Evolutionary conservation across 2,329 filamentous ascomycete genomes (phyloP).

Genomic region (Penicillium olsonii): DNA sequence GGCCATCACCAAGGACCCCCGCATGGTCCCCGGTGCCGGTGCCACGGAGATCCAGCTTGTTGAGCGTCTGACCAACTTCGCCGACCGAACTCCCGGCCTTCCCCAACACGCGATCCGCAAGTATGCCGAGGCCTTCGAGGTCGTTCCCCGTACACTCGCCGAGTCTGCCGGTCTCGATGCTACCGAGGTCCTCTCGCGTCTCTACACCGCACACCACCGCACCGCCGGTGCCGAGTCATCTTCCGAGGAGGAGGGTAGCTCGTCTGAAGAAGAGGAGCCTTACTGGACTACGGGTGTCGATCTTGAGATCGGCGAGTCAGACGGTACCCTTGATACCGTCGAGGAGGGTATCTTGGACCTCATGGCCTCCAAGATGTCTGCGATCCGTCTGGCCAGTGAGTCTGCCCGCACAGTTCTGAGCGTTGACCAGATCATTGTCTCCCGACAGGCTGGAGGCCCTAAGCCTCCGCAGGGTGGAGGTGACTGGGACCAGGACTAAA

Average conservation of each 20-base stretch:
- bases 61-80: constrained; percentile 85
- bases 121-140: constrained; percentile 96
- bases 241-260: constrained; percentile 37
- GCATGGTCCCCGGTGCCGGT: constrained; percentile 89
- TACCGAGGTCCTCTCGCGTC: constrained; percentile 88
- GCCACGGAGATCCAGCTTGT: constrained; percentile 93
- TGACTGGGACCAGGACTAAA: constrained; percentile 68
- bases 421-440: constrained; percentile 98
- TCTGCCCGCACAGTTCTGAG: constrained; percentile 90
- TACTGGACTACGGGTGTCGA: constrained; percentile 92
- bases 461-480: constrained; percentile 96
- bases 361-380: constrained; percentile 90
- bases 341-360: constrained; percentile 90
- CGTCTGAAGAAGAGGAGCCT: constrained; percentile 66
- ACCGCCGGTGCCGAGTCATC: constrained; percentile 28
- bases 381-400: constrained; percentile 94
- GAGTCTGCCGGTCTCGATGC: constrained; percentile 95
- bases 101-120: constrained; percentile 97
- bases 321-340: constrained; percentile 80
- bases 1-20: constrained; percentile 90
- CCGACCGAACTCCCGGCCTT: constrained; percentile 88
- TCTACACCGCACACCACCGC: constrained; percentile 88
- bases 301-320: constrained; percentile 81
- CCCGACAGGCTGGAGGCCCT: constrained; percentile 92
- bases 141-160: constrained; percentile 88